Base-by-base conservation (phyloP, 2,329 filamentous ascomycete species). In the Blastomyces parvus region DNA sequence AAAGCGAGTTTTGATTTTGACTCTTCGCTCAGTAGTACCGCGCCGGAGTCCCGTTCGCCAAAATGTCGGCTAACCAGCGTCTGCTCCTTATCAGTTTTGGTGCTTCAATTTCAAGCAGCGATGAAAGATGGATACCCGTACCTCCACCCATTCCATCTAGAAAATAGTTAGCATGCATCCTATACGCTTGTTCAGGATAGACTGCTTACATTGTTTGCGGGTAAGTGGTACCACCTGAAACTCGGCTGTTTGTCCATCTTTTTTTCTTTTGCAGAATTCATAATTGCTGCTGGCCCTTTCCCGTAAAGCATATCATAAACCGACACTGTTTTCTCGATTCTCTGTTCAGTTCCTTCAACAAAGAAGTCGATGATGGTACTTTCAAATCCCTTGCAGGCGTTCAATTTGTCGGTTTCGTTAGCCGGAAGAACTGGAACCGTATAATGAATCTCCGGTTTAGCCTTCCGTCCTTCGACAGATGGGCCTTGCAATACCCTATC, bases 401-500 rank as follows among this genome's bases (percentile, higher is more conserved):
- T 62, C 25, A 62, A 62, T 56, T 62, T 62, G 22, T 62, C 36
- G 36, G 22, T 33, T n/a, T 59, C 22, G n/a, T 46, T 27, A 59
- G 30, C 14, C 14, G 60, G 22, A 53, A 64, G 63, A 25, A 33
- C 44, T 44, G 63, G 44, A n/a, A 46, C 38, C 27, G 36, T 59
- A 46, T 44, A 33, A 46, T 40, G 60, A 48, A 33, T 14, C n/a
- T 59, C 33, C 38, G 19, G 27, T n/a, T n/a, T 27, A 5, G 46
- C 19, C 38, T 56, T 64, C 3, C 22, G 14, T 14, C 17, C 55
- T 62, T 38, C 25, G 25, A 62, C 42, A 19, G 55, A 58, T 11
- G 63, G 63, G 36, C 63, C 63, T 60, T 64, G 60, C 14, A 64
- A 42, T 7, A 64, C 60, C 22, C 53, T 56, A 30, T 64, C 63